Percentiles rank a stretch among this genome's conserved stretches.
These are phyloP conservation scores for Carallia brachiata DNA, from an alignment of 345 rosid species.

Conservation along the genomic window DNA sequence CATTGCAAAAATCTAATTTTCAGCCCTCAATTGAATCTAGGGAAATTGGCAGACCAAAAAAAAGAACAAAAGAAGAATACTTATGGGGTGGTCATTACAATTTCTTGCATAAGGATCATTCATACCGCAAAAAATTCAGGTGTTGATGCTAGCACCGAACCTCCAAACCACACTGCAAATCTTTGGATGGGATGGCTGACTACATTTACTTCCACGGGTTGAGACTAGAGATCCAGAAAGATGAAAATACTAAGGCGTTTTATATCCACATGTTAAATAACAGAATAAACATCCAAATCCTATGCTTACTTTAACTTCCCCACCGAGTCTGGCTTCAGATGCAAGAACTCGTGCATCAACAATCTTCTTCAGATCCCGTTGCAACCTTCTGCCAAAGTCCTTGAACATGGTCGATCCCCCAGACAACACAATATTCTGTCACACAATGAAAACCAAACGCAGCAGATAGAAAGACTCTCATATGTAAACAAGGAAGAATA, in stretches of 20 bases:
- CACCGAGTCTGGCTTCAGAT: slow-evolving; percentile 74
- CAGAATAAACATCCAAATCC: neutral
- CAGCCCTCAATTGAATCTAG: neutral
- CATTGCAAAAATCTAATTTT: too few species aligned
- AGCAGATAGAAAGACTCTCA: neutral
- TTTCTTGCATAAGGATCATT: slow-evolving; percentile 6
- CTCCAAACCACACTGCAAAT: slow-evolving; percentile 99
- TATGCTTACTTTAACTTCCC: slow-evolving; percentile 59
- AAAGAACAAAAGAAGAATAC: neutral
- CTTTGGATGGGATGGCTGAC: slow-evolving; percentile 94
- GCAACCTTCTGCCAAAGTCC: slow-evolving; percentile 95
- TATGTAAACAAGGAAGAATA: neutral
- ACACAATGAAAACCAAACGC: slow-evolving; percentile 15
- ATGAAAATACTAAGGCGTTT: slow-evolving; percentile 3
- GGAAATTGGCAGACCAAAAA: neutral
- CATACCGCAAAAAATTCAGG: slow-evolving; percentile 91
- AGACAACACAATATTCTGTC: slow-evolving; percentile 90
- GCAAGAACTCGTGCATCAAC: slow-evolving; percentile 89
- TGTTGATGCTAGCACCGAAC: slow-evolving; percentile 96
- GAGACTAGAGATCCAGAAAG: slow-evolving; percentile 44
- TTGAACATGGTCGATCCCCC: slow-evolving; percentile 99
- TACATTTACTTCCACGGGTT: slow-evolving; percentile 94
- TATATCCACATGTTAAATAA: neutral
- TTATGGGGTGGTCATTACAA: neutral
- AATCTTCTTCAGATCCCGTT: slow-evolving; percentile 91